Evolutionary conservation across 768 basidiomycete genomes (phyloP).

Genomic region (Psilocybe subaeruginosa): DNA sequence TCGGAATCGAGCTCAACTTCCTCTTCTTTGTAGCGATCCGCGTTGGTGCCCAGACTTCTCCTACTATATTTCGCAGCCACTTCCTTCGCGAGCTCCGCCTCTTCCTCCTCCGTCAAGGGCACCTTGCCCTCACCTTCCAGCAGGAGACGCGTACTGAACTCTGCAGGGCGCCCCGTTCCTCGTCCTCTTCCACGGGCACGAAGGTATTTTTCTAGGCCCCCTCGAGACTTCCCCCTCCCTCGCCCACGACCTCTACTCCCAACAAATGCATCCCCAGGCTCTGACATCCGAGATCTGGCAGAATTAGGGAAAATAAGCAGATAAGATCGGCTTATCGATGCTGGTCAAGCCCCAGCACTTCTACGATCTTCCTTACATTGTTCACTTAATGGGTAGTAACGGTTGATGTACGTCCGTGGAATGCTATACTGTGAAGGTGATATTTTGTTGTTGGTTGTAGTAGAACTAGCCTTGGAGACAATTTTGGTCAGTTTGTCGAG

Average conservation of each 20-base stretch:
- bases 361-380: too few relatives aligned
- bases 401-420: too few relatives aligned
- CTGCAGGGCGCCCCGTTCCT: constrained; percentile 64
- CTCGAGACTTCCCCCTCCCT: constrained; percentile 61
- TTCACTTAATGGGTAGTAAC: too few relatives aligned
- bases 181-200: constrained; percentile 69
- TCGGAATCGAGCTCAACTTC: constrained; percentile 73
- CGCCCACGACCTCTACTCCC: constrained; percentile 37
- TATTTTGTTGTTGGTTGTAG: too few relatives aligned
- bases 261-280: not conserved
- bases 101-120: constrained; percentile 45
- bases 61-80: constrained; percentile 52
- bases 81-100: constrained; percentile 55
- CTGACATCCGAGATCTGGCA: not conserved
- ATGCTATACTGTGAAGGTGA: too few relatives aligned
- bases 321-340: constrained; percentile 6
- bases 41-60: constrained; percentile 68
- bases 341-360: too few relatives aligned
- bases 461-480: too few relatives aligned
- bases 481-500: too few relatives aligned
- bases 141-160: constrained; percentile 61
- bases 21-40: constrained; percentile 73
- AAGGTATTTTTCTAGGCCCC: constrained; percentile 75
- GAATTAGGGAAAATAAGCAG: not conserved
- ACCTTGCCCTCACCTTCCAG: constrained; percentile 57